Percentiles rank a stretch among this genome's conserved stretches.
These are phyloP conservation scores for Alternaria tenuissima DNA, from an alignment of 2,329 filamentous ascomycete genomes.

Conservation along the genomic window DNA sequence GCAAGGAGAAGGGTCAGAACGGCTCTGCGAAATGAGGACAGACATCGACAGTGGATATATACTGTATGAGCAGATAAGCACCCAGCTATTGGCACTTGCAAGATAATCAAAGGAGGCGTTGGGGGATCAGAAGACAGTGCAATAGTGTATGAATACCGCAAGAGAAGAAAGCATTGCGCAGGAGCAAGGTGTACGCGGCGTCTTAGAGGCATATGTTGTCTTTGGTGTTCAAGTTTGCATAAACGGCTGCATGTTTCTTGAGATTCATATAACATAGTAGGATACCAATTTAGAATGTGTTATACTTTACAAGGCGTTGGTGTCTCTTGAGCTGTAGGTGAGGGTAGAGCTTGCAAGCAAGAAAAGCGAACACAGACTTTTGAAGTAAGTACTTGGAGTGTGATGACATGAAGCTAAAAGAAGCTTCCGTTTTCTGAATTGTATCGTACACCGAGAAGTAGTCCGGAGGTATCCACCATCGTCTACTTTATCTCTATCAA, in stretches of 20 bases:
- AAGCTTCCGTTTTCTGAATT: neutral
- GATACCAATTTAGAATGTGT: slow-evolving; percentile 18
- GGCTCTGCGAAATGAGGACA: slow-evolving; percentile 34
- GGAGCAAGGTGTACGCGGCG: slow-evolving; percentile 34
- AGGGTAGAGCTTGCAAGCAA: neutral
- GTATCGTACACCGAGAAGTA: neutral
- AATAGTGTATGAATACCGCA: slow-evolving; percentile 15
- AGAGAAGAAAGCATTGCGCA: slow-evolving; percentile 30
- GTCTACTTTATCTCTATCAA: slow-evolving; percentile 3
- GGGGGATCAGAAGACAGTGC: neutral
- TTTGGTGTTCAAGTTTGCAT: slow-evolving; percentile 8
- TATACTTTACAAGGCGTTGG: neutral
- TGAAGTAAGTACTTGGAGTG: neutral
- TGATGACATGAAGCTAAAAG: neutral
- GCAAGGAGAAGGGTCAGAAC: slow-evolving; percentile 58
- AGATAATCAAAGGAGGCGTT: slow-evolving; percentile 1
- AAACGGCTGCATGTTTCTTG: slow-evolving; percentile 1
- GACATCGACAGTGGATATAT: neutral
- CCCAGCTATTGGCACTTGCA: neutral
- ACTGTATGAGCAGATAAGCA: neutral
- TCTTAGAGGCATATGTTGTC: slow-evolving; percentile 11
- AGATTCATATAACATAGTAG: slow-evolving; percentile 10
- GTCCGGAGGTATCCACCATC: slow-evolving; percentile 2
- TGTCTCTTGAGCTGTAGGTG: neutral
- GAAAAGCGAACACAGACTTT: neutral